Percentiles rank a stretch among this genome's conserved stretches.
phyloP scores from a whole-genome alignment of 805 yeast genomes.

The Cyberlindnera japonica region DNA sequence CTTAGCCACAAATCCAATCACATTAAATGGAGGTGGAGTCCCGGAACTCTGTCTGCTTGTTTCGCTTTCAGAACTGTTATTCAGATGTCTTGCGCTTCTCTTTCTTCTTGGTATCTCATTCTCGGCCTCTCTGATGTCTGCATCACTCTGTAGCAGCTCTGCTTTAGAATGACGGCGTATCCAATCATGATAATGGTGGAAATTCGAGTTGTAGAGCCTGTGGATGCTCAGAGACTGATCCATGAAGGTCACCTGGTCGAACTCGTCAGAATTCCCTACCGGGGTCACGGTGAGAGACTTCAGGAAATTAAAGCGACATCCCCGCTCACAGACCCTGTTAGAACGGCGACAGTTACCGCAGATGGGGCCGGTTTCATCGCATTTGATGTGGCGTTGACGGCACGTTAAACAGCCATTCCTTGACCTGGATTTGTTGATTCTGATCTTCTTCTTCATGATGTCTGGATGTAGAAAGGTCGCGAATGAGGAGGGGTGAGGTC shows the following conservation, averaged over 20 bases:
- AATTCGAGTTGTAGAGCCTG: slow-evolving; percentile 14
- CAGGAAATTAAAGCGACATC: slow-evolving; percentile 43
- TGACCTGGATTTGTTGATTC: slow-evolving; percentile 21
- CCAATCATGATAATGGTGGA: slow-evolving; percentile 22
- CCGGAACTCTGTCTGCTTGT: slow-evolving; percentile 8
- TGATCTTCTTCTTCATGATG: slow-evolving; percentile 5
- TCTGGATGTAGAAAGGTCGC: background rate
- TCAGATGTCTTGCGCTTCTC: background rate
- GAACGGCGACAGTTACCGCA: slow-evolving; percentile 51
- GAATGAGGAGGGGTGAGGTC: background rate
- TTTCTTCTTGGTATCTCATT: slow-evolving; percentile 2
- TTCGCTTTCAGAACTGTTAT: slow-evolving; percentile 16
- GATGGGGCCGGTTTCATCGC: slow-evolving; percentile 54
- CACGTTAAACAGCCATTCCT: slow-evolving; percentile 54
- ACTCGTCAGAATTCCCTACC: background rate
- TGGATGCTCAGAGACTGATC: slow-evolving; percentile 24
- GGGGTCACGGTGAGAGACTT: slow-evolving; percentile 25
- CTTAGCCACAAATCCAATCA: slow-evolving; percentile 10
- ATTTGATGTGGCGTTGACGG: slow-evolving; percentile 56
- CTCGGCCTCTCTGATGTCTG: slow-evolving; percentile 13
- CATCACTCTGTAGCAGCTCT: slow-evolving; percentile 21
- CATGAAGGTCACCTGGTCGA: slow-evolving; percentile 9
- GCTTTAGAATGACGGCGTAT: slow-evolving; percentile 11
- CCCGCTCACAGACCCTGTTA: slow-evolving; percentile 44
- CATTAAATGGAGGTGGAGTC: slow-evolving; percentile 3